These are phyloP conservation scores for Didymella segeticola DNA, from an alignment of 2,329 filamentous ascomycete genomes.

Conservation along the genomic window DNA sequence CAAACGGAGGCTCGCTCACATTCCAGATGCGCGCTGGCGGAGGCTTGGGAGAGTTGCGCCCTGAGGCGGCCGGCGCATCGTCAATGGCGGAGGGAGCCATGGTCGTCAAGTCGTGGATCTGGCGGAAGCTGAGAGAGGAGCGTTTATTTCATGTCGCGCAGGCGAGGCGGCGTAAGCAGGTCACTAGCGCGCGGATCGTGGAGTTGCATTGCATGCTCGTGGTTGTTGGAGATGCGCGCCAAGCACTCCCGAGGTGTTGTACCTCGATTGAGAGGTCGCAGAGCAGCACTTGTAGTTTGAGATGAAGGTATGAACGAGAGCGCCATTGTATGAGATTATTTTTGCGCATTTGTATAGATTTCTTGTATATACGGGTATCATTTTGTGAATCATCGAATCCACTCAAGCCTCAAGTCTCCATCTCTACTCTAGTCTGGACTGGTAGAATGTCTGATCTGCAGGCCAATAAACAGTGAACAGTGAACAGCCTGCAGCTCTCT, in stretches of 20 bases:
- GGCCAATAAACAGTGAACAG: too few relatives aligned
- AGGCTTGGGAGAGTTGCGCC: conserved; percentile 61
- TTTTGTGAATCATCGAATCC: neutral
- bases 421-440: too few relatives aligned
- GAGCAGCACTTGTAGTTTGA: neutral
- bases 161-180: conserved; percentile 15
- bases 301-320: too few relatives aligned
- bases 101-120: conserved; percentile 17
- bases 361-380: conserved; percentile 9
- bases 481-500: neutral
- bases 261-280: neutral
- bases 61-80: conserved; percentile 49
- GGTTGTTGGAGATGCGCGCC: conserved; percentile 30
- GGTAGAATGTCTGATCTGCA: too few relatives aligned
- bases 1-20: conserved; percentile 66
- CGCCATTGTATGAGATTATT: too few relatives aligned
- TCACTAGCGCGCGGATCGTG: conserved; percentile 27
- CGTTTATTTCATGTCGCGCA: conserved; percentile 37
- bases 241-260: conserved; percentile 26
- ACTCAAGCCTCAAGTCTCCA: neutral
- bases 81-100: conserved; percentile 49
- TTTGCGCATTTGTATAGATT: too few relatives aligned
- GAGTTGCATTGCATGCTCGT: conserved; percentile 23
- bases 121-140: conserved; percentile 15
- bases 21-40: conserved; percentile 60